These are phyloP conservation scores for Auricularia cornea DNA, from an alignment of 768 basidiomycete species.

Conservation along the genomic window DNA sequence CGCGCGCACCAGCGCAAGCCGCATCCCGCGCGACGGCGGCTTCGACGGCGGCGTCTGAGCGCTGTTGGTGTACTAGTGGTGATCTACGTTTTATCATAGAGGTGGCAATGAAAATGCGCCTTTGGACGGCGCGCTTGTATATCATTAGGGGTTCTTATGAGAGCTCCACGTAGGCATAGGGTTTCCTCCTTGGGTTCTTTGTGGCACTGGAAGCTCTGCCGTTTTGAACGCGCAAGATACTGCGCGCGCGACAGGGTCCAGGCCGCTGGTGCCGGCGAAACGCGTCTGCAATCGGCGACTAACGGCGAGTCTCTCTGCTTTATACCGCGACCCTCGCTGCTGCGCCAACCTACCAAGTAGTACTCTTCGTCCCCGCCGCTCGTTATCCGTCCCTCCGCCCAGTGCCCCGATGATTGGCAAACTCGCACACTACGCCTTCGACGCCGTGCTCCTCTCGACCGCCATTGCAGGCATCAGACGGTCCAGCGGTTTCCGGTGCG, in stretches of 20 bases:
- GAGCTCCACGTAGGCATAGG: too few relatives aligned
- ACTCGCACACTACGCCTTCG: conserved; percentile 74
- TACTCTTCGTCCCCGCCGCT: neutral
- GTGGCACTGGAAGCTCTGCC: too few relatives aligned
- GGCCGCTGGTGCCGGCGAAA: neutral
- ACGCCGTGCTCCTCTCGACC: conserved; percentile 80
- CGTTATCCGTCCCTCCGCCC: neutral
- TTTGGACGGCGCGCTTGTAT: too few relatives aligned
- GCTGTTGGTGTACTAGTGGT: neutral
- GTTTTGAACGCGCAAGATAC: too few relatives aligned
- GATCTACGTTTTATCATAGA: too few relatives aligned
- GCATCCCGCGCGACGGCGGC: conserved; percentile 35
- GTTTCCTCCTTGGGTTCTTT: too few relatives aligned
- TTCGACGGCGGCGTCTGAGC: conserved; percentile 21
- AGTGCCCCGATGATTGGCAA: conserved; percentile 50
- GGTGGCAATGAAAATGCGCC: too few relatives aligned
- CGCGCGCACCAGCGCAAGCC: conserved; percentile 69
- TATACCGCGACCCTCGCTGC: neutral
- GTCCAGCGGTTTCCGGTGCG: conserved; percentile 85
- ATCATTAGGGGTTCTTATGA: too few relatives aligned
- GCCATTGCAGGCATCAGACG: conserved; percentile 85
- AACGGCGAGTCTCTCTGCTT: neutral
- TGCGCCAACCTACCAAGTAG: neutral
- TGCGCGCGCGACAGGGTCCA: neutral
- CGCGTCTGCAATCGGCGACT: neutral